Percentiles rank a stretch among this genome's conserved stretches.
Evolutionary conservation across 2,329 filamentous ascomycete genomes (phyloP).

Genomic region (Cordyceps pruinosa): DNA sequence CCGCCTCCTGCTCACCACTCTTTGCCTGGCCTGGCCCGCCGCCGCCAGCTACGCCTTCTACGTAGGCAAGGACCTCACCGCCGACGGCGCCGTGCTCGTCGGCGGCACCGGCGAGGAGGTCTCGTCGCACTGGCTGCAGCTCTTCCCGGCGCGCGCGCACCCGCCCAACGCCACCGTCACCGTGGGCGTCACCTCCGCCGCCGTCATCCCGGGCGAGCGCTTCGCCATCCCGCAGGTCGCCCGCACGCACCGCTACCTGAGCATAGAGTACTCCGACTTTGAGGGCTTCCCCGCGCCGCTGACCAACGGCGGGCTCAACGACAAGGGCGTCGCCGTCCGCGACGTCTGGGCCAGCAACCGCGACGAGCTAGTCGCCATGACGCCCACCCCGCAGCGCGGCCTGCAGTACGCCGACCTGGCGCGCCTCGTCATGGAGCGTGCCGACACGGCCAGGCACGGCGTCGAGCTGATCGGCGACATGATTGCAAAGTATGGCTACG

Average conservation of each 20-base stretch:
- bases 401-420: constrained; percentile 36
- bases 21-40: no score
- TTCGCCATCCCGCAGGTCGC: constrained; percentile 20
- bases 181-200: constrained; percentile 34
- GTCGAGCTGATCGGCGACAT: constrained; percentile 34
- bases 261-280: constrained; percentile 29
- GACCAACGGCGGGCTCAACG: constrained; percentile 37
- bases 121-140: constrained; percentile 39
- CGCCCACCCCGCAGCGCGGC: constrained; percentile 32
- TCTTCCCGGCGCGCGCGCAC: constrained; percentile 36
- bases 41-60: constrained; percentile 42
- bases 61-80: constrained; percentile 38
- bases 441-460: constrained; percentile 32
- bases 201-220: constrained; percentile 26
- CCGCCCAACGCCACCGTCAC: constrained; percentile 33
- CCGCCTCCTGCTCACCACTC: constrained; percentile 10
- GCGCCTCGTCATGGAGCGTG: constrained; percentile 33
- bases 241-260: constrained; percentile 23
- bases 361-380: constrained; percentile 33
- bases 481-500: constrained; percentile 33
- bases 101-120: constrained; percentile 42
- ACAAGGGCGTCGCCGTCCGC: constrained; percentile 33
- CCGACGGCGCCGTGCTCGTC: constrained; percentile 34
- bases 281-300: constrained; percentile 36
- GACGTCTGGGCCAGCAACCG: constrained; percentile 36